phyloP scores from a whole-genome alignment of 2,329 filamentous ascomycete species.

The Diaporthe amygdali region DNA sequence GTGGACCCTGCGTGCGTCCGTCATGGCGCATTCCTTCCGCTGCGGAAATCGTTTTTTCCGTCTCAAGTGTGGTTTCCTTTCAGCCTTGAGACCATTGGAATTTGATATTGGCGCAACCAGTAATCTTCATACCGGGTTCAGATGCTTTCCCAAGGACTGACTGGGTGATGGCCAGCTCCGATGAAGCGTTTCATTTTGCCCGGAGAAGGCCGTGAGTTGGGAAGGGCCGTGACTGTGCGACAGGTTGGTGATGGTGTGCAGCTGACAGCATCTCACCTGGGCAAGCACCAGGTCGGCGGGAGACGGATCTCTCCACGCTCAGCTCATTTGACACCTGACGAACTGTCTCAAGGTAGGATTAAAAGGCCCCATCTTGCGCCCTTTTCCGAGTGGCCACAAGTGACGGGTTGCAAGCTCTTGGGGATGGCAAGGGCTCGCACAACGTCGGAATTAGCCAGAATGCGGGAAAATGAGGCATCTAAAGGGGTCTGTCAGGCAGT shows the following conservation, averaged over 20 bases:
- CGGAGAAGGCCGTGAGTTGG: too few species aligned
- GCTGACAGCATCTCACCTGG: not conserved
- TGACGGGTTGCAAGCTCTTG: not conserved
- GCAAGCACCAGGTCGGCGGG: not conserved
- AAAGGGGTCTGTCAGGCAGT: not conserved
- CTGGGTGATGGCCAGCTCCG: not conserved
- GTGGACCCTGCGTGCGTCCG: slow-evolving; percentile 6
- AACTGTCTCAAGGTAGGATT: not conserved
- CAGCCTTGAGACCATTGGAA: too few species aligned
- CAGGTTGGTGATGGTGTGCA: not conserved
- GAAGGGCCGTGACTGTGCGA: not conserved
- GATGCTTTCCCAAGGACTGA: not conserved
- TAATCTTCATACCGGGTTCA: not conserved
- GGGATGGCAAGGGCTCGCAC: not conserved
- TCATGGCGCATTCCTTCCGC: not conserved
- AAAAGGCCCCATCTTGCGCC: not conserved
- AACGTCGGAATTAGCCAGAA: not conserved
- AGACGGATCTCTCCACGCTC: not conserved
- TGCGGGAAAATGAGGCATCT: not conserved
- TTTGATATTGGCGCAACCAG: not conserved
- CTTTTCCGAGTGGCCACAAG: not conserved
- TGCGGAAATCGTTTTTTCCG: not conserved
- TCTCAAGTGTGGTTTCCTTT: not conserved
- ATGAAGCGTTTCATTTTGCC: not conserved
- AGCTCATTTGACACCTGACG: too few species aligned